A percentile compares a stretch with the other conserved stretches of the same genome.
phyloP scores from a whole-genome alignment of 2,329 filamentous ascomycete species.

The Neophaeococcomyces aloes region DNA sequence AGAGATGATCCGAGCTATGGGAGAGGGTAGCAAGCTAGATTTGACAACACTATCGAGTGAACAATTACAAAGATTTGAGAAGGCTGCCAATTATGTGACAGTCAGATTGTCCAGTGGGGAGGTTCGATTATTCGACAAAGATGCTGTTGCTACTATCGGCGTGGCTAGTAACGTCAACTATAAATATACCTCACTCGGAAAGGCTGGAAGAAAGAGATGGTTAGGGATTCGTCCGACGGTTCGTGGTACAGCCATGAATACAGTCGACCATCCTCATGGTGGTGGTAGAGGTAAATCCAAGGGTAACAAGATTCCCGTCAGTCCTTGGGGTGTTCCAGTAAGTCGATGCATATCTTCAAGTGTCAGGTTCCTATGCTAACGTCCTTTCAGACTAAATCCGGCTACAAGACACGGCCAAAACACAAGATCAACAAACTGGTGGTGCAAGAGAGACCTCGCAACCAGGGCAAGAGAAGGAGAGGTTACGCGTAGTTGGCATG shows the following conservation, averaged over 20 bases:
- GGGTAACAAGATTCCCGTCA: conserved; percentile 90
- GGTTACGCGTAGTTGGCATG: conserved; percentile 42
- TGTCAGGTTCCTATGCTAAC: conserved; percentile 8
- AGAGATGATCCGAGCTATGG: conserved; percentile 20
- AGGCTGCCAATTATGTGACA: conserved; percentile 67
- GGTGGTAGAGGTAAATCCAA: conserved; percentile 99
- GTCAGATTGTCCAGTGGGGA: conserved; percentile 88
- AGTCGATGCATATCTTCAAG: conserved; percentile 32
- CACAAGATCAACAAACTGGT: conserved; percentile 87
- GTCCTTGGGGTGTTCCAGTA: conserved; percentile 93
- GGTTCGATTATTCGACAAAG: conserved; percentile 74
- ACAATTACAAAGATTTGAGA: conserved; percentile 34
- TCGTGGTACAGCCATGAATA: conserved; percentile 97
- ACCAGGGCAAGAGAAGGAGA: conserved; percentile 76
- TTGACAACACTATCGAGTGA: conserved; percentile 30
- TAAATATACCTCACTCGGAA: conserved; percentile 83
- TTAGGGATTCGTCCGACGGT: conserved; percentile 90
- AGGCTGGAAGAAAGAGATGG: conserved; percentile 89
- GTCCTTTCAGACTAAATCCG: conserved; percentile 40
- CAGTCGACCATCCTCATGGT: conserved; percentile 95
- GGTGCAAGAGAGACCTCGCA: conserved; percentile 69
- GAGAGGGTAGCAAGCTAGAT: conserved; percentile 17
- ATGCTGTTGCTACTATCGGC: conserved; percentile 90
- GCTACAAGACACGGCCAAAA: conserved; percentile 81
- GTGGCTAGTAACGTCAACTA: conserved; percentile 88